Percentiles rank a stretch among this genome's conserved stretches.
Evolutionary conservation across 2,329 filamentous ascomycete species (phyloP).

Genomic region (Domatiomyces globalis): DNA sequence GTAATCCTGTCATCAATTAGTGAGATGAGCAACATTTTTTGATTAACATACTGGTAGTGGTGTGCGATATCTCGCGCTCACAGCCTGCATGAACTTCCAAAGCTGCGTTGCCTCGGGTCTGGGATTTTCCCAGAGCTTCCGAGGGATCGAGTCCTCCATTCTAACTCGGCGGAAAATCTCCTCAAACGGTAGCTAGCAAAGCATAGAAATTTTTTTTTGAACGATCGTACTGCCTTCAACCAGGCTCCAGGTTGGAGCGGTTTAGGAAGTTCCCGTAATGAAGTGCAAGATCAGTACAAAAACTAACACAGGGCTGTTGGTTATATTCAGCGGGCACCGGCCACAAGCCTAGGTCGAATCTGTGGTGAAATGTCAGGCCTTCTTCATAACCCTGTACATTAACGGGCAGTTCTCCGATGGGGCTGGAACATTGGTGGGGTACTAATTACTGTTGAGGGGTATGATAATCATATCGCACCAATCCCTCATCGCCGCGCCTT

Average conservation of each 20-base stretch:
- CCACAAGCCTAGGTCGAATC: too few relatives aligned
- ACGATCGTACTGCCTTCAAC: background rate
- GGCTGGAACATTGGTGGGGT: too few relatives aligned
- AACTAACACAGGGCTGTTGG: too few relatives aligned
- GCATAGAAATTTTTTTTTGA: background rate
- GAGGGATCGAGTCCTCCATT: conserved; percentile 7
- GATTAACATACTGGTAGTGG: background rate
- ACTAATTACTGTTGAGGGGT: too few relatives aligned
- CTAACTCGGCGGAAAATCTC: background rate
- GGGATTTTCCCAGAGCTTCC: conserved; percentile 56
- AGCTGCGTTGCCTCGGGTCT: conserved; percentile 47
- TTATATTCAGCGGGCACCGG: too few relatives aligned
- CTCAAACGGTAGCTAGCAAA: background rate
- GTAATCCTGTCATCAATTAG: conserved; percentile 39
- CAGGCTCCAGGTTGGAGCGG: background rate
- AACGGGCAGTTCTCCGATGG: too few relatives aligned
- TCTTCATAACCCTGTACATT: too few relatives aligned
- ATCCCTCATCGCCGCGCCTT: too few relatives aligned
- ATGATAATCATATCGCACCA: too few relatives aligned
- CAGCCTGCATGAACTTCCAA: conserved; percentile 44
- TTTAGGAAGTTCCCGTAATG: too few relatives aligned
- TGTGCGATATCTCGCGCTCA: background rate
- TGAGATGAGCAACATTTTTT: background rate
- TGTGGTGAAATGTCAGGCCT: too few relatives aligned
- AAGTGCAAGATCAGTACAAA: too few relatives aligned